phyloP scores from a whole-genome alignment of 1,284 basidiomycete genomes.

The Trichosporon faecale region DNA sequence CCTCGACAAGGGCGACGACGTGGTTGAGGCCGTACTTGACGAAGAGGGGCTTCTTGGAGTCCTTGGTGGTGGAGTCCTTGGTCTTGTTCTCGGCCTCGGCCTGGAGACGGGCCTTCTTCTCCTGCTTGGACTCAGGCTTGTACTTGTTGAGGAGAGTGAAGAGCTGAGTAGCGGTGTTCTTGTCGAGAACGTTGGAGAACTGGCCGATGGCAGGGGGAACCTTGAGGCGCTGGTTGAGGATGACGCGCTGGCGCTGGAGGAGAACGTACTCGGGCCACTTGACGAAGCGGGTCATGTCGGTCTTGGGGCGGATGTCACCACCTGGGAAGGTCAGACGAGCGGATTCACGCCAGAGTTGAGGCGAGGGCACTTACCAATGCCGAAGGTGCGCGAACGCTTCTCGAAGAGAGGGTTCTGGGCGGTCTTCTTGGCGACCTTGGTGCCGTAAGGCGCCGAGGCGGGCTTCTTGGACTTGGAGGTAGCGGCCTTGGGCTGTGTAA shows the following conservation, averaged over 20 bases:
- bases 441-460: constrained; percentile 57
- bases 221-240: constrained; percentile 97
- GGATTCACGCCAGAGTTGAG: background rate
- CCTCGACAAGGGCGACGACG: constrained; percentile 88
- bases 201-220: constrained; percentile 97
- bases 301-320: constrained; percentile 87
- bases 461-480: constrained; percentile 54
- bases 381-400: constrained; percentile 84
- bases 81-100: constrained; percentile 71
- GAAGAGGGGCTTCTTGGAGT: constrained; percentile 87
- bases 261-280: constrained; percentile 99
- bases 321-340: constrained; percentile 56
- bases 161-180: constrained; percentile 97
- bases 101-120: constrained; percentile 94
- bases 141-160: constrained; percentile 98
- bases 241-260: constrained; percentile 97
- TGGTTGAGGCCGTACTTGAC: constrained; percentile 98
- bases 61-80: constrained; percentile 56
- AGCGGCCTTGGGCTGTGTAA: constrained; percentile 51
- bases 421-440: constrained; percentile 67
- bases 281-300: constrained; percentile 94
- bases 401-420: constrained; percentile 97
- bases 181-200: constrained; percentile 97
- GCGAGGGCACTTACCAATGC: constrained; percentile 68
- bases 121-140: constrained; percentile 68